These are phyloP conservation scores for Suhomyces bribrorum DNA, from an alignment of 1,139 yeast genomes.

Conservation along the genomic window DNA sequence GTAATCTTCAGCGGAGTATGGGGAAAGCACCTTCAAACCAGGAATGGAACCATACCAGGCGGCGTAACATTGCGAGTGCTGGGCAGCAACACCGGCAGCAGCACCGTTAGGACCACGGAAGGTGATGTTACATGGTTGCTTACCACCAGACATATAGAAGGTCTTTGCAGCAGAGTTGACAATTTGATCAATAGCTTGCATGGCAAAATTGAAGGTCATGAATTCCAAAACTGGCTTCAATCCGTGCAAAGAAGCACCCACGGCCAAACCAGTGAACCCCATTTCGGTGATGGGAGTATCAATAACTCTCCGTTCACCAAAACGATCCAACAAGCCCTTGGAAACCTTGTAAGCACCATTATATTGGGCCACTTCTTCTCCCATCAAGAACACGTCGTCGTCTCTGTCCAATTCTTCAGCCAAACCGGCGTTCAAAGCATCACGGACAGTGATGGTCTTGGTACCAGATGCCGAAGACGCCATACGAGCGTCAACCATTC, in stretches of 20 bases:
- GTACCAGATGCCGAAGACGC: conserved; percentile 55
- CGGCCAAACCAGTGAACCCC: conserved; percentile 98
- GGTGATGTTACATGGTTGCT: conserved; percentile 93
- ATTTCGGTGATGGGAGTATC: conserved; percentile 99
- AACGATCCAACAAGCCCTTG: conserved; percentile 92
- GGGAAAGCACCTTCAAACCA: conserved; percentile 94
- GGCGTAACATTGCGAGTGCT: conserved; percentile 96
- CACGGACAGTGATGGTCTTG: conserved; percentile 88
- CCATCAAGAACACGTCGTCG: conserved; percentile 90
- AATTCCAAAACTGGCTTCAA: conserved; percentile 96
- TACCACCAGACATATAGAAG: conserved; percentile 98
- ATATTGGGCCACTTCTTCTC: conserved; percentile 99
- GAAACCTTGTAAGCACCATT: conserved; percentile 99
- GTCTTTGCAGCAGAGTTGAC: conserved; percentile 99
- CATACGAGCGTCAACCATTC: conserved; percentile 39
- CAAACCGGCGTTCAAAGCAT: conserved; percentile 90
- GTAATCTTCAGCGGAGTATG: conserved; percentile 94
- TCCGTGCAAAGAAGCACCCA: conserved; percentile 97
- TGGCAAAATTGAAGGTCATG: conserved; percentile 98
- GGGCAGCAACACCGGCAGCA: conserved; percentile 99
- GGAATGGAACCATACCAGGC: conserved; percentile 99
- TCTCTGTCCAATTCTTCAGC: conserved; percentile 98
- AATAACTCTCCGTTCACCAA: conserved; percentile 93
- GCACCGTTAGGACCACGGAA: conserved; percentile 99
- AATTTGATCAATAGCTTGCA: conserved; percentile 99